Conservation (phyloP, 768 basidiomycete species). For the Naganishia vaughanmartiniae region DNA sequence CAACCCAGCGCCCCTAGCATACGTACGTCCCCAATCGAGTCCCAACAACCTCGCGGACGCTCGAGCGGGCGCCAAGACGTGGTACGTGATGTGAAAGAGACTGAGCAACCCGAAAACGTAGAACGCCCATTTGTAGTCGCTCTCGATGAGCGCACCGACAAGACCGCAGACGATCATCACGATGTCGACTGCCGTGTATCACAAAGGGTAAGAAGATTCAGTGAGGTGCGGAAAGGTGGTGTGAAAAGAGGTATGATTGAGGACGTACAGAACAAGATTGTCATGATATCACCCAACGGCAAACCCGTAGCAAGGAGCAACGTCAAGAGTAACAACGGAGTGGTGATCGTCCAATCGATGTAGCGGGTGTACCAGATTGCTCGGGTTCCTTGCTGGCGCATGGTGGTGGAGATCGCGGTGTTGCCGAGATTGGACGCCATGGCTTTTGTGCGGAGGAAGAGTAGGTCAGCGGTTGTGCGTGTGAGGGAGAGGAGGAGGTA, state of each 20-base stretch:
- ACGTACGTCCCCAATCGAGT: conserved; percentile 40
- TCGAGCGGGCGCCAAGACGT: conserved; percentile 40
- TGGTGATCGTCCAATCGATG: conserved; percentile 43
- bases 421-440: conserved; percentile 63
- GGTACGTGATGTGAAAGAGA: conserved; percentile 58
- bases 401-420: conserved; percentile 57
- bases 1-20: conserved; percentile 53
- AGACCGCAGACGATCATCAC: conserved; percentile 56
- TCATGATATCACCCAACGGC: conserved; percentile 18
- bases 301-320: conserved; percentile 16
- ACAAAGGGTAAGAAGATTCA: conserved; percentile 43
- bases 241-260: conserved; percentile 53
- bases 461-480: not conserved
- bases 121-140: conserved; percentile 59
- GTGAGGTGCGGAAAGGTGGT: conserved; percentile 57
- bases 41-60: conserved; percentile 45
- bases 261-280: conserved; percentile 57
- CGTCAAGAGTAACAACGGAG: conserved; percentile 8
- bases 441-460: conserved; percentile 55
- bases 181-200: conserved; percentile 52
- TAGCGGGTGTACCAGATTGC: conserved; percentile 57
- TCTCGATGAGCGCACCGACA: conserved; percentile 58
- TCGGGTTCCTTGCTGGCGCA: conserved; percentile 49
- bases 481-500: not conserved
- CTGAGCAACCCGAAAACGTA: conserved; percentile 57